phyloP scores from a whole-genome alignment of 164 flowering plant genomes.

The Piper betle region DNA sequence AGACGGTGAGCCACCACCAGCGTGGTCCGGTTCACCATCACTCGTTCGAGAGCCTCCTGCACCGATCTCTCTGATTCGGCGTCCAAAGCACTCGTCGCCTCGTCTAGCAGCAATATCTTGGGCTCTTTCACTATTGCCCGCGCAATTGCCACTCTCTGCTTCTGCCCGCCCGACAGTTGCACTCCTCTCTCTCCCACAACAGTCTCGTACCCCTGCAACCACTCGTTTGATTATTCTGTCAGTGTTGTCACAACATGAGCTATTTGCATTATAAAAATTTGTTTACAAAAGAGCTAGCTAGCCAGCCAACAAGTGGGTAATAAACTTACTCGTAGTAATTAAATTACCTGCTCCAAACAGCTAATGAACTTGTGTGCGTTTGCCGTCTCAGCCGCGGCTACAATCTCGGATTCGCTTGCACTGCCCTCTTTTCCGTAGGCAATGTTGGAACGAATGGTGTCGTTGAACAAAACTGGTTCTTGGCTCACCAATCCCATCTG shows the following conservation, averaged over 20 bases:
- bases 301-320: too few relatives aligned
- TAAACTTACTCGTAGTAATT: too few relatives aligned
- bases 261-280: too few relatives aligned
- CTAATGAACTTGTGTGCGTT: constrained; percentile 44
- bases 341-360: constrained; percentile 23
- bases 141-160: constrained; percentile 80
- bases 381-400: constrained; percentile 31
- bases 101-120: constrained; percentile 56
- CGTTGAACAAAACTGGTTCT: constrained; percentile 35
- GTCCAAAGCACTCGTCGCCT: constrained; percentile 76
- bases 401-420: constrained; percentile 30
- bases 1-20: constrained; percentile 73
- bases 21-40: constrained; percentile 63
- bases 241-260: not conserved
- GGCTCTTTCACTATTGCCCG: constrained; percentile 70
- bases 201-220: constrained; percentile 58
- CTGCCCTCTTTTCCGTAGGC: constrained; percentile 36
- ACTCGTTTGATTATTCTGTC: not conserved
- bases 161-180: constrained; percentile 77
- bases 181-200: constrained; percentile 65
- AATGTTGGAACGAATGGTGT: constrained; percentile 35
- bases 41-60: constrained; percentile 60
- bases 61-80: constrained; percentile 68
- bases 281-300: too few relatives aligned
- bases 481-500: constrained; percentile 43